phyloP scores from a whole-genome alignment of 2,329 filamentous ascomycete genomes.

The Arthrocladium fulminans region DNA sequence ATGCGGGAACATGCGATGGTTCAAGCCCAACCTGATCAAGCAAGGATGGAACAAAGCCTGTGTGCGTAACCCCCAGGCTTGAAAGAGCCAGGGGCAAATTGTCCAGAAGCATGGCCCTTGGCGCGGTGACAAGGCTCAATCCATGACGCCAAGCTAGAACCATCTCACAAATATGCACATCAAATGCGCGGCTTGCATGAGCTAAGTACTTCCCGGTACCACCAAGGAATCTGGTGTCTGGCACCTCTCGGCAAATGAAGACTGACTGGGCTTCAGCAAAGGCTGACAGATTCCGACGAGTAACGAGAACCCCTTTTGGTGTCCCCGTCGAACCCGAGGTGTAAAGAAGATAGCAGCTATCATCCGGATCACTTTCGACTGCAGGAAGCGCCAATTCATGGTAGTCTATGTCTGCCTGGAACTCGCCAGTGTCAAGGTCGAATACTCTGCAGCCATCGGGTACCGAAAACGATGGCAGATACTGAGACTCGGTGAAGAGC shows the following conservation, averaged over 20 bases:
- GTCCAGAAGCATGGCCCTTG: conserved; percentile 29
- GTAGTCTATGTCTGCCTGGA: too few species aligned
- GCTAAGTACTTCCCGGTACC: background rate
- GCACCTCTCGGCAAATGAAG: background rate
- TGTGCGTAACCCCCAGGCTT: conserved; percentile 43
- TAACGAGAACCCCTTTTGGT: conserved; percentile 54
- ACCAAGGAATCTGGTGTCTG: background rate
- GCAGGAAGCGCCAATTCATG: too few species aligned
- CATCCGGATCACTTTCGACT: background rate
- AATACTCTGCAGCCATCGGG: too few species aligned
- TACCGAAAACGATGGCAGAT: too few species aligned
- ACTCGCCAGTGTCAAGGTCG: too few species aligned
- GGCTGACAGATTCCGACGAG: conserved; percentile 52
- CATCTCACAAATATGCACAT: conserved; percentile 33
- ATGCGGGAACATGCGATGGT: conserved; percentile 34
- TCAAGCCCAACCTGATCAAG: conserved; percentile 35
- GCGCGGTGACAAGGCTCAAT: conserved; percentile 34
- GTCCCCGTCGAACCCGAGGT: conserved; percentile 49
- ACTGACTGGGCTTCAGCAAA: conserved; percentile 50
- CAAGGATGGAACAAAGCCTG: conserved; percentile 50
- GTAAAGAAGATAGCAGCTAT: conserved; percentile 47
- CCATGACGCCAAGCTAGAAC: conserved; percentile 18
- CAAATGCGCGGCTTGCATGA: conserved; percentile 28
- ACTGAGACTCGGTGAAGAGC: too few species aligned
- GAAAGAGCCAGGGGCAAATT: conserved; percentile 41